These are phyloP conservation scores for Cardiospermum halicacabum DNA, from an alignment of 345 rosid species.

Conservation along the genomic window DNA sequence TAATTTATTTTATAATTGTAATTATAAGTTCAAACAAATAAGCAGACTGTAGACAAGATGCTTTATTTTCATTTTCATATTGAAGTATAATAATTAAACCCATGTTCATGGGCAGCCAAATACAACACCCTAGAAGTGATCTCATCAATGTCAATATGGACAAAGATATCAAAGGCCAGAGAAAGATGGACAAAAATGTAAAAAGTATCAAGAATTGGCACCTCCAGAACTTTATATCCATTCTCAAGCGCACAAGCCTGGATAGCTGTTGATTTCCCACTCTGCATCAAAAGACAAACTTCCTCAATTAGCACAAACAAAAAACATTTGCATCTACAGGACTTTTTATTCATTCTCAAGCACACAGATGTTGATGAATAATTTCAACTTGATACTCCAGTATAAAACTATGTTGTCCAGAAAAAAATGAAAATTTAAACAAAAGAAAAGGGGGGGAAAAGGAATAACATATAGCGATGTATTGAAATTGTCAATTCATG, in stretches of 20 bases:
- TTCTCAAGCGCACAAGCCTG: slow-evolving; percentile 93
- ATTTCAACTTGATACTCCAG: neutral
- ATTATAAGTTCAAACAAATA: neutral
- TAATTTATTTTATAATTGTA: neutral
- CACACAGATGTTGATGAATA: neutral
- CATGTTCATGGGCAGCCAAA: neutral
- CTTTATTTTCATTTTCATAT: neutral
- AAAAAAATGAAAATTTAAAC: neutral
- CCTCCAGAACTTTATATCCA: slow-evolving; percentile 89
- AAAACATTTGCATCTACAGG: slow-evolving; percentile 10
- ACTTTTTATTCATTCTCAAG: too few relatives aligned
- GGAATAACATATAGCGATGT: too few relatives aligned
- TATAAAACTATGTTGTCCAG: neutral
- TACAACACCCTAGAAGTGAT: neutral
- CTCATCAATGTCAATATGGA: neutral
- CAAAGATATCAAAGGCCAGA: neutral
- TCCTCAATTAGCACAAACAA: slow-evolving; percentile 1
- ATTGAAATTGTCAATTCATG: slow-evolving; percentile 1
- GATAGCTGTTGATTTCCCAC: slow-evolving; percentile 94
- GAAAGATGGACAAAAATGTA: neutral
- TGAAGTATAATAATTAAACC: neutral
- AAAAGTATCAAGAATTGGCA: slow-evolving; percentile 23
- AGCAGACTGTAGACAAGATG: neutral
- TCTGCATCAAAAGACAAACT: slow-evolving; percentile 38
- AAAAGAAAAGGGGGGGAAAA: neutral